A percentile compares a stretch with the other conserved stretches of the same genome.
phyloP scores from a whole-genome alignment of 2,329 filamentous ascomycete species.

The Ophiostoma triangulosporum region DNA sequence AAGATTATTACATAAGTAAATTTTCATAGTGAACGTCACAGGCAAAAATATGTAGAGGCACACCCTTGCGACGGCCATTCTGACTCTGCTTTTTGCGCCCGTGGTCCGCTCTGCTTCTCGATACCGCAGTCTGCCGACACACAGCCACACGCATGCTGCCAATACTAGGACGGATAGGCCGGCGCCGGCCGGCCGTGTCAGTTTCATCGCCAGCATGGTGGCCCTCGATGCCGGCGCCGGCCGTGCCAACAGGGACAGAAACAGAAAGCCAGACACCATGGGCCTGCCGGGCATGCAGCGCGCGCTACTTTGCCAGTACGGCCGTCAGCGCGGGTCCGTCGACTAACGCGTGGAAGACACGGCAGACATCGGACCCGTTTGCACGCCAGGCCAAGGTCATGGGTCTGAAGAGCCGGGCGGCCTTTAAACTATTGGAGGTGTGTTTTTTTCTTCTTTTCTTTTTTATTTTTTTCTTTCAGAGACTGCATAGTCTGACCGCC shows the following conservation, averaged over 20 bases:
- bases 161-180: neutral
- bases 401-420: conserved; percentile 77
- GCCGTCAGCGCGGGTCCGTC: neutral
- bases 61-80: neutral
- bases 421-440: conserved; percentile 84
- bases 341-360: conserved; percentile 62
- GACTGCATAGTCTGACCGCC: neutral
- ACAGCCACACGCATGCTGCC: neutral
- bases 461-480: neutral
- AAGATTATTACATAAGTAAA: no score
- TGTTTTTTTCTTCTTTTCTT: neutral
- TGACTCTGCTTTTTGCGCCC: neutral
- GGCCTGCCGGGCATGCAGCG: neutral
- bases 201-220: neutral
- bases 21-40: no score
- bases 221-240: no score
- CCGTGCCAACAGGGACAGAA: neutral
- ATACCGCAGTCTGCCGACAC: neutral
- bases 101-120: no score
- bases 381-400: conserved; percentile 63
- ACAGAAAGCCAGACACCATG: neutral
- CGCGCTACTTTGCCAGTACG: neutral
- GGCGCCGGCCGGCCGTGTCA: neutral
- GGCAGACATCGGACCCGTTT: conserved; percentile 62
- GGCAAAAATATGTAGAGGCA: no score